Conservation (phyloP, 257 asterid species). For the Verbena officinalis region DNA sequence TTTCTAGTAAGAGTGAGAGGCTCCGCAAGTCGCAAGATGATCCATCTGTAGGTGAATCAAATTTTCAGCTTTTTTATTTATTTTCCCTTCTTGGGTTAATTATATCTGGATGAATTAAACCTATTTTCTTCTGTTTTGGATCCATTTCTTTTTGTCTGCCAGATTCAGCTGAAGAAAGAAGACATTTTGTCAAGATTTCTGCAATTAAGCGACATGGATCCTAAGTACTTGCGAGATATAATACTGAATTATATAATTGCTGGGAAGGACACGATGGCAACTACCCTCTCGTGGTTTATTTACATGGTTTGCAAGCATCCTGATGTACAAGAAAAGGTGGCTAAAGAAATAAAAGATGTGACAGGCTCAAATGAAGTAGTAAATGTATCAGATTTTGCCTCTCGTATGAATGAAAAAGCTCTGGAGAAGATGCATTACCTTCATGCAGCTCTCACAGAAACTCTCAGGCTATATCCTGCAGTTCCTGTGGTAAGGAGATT, state of each 20-base stretch:
- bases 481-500: conserved; percentile 65
- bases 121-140: no score
- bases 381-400: conserved; percentile 40
- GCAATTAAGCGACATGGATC: conserved; percentile 36
- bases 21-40: conserved; percentile 35
- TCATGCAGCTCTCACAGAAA: conserved; percentile 60
- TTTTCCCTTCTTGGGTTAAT: no score
- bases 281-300: conserved; percentile 57
- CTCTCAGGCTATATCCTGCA: conserved; percentile 65
- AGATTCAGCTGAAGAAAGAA: conserved; percentile 51
- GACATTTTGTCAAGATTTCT: conserved; percentile 64
- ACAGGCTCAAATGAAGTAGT: conserved; percentile 21
- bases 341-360: conserved; percentile 42
- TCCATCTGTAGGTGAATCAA: conserved; percentile 40
- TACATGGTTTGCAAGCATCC: conserved; percentile 60
- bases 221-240: conserved; percentile 56
- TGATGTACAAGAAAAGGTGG: conserved; percentile 51
- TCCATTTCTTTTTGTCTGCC: background rate
- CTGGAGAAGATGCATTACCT: conserved; percentile 63
- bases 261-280: conserved; percentile 61
- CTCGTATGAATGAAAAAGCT: conserved; percentile 45
- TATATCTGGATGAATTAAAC: no score
- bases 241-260: conserved; percentile 60
- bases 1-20: conserved; percentile 44
- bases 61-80: background rate